Percentiles rank a stretch among this genome's conserved stretches.
Evolutionary conservation across 1,139 yeast genomes (phyloP).

Genomic region (Kluyveromyces sp.): DNA sequence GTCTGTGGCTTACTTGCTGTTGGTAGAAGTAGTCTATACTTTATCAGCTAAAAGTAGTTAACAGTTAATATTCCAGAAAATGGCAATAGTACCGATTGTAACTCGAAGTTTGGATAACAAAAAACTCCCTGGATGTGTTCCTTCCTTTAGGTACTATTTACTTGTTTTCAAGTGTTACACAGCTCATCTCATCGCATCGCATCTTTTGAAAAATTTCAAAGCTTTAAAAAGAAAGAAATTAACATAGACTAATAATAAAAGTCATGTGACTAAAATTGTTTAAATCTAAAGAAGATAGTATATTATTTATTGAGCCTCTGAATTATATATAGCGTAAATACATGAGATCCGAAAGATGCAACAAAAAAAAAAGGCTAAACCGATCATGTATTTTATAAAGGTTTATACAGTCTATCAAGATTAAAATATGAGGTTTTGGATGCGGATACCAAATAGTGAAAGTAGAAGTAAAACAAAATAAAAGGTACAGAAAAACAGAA

Average conservation of each 20-base stretch:
- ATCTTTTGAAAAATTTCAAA: slow-evolving; percentile 2
- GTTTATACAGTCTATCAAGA: slow-evolving; percentile 3
- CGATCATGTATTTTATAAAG: not conserved
- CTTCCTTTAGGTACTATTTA: no score
- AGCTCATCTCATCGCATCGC: slow-evolving; percentile 3
- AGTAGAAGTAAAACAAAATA: not conserved
- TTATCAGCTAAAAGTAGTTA: no score
- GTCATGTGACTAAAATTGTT: not conserved
- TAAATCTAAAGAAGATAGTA: no score
- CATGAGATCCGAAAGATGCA: no score
- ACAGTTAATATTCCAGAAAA: no score
- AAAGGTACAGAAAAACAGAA: slow-evolving; percentile 1
- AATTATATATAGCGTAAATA: no score
- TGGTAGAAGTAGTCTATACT: no score
- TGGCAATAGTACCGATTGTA: no score
- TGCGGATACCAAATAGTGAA: not conserved
- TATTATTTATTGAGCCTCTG: no score
- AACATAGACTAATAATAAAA: not conserved
- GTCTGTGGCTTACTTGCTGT: not conserved
- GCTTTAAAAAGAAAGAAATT: not conserved
- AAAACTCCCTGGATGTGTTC: no score
- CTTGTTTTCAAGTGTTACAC: no score
- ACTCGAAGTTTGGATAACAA: no score
- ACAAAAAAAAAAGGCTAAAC: not conserved
- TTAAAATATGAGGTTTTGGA: not conserved